Conservation (phyloP, 345 rosid genomes). For the Nasturtium officinale region DNA sequence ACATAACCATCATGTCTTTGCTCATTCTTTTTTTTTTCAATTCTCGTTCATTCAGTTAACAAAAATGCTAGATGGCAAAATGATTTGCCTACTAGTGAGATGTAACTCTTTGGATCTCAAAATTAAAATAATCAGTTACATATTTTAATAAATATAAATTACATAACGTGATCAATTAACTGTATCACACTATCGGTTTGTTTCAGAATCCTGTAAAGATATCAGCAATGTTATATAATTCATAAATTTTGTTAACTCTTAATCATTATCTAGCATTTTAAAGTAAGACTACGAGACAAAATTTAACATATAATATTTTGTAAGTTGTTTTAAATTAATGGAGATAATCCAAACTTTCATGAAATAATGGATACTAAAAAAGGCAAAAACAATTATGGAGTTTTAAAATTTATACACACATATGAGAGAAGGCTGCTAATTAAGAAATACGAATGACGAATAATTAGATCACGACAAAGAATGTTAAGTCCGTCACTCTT, state of each 20-base stretch:
- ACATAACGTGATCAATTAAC: slow-evolving; percentile 30
- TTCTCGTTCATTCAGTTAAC: background rate
- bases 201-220: slow-evolving; percentile 6
- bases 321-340: slow-evolving; percentile 31
- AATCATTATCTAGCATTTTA: slow-evolving; percentile 10
- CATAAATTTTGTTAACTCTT: background rate
- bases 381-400: slow-evolving; percentile 13
- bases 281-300: slow-evolving; percentile 1
- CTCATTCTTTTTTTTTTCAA: background rate
- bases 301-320: slow-evolving; percentile 14
- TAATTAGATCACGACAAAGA: slow-evolving; percentile 48
- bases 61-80: slow-evolving; percentile 20
- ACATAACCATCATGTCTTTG: slow-evolving; percentile 9
- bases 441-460: slow-evolving; percentile 37
- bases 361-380: slow-evolving; percentile 11
- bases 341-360: slow-evolving; percentile 5
- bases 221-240: slow-evolving; percentile 11
- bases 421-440: slow-evolving; percentile 30
- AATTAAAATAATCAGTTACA: slow-evolving; percentile 19
- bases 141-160: slow-evolving; percentile 11
- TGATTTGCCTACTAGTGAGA: slow-evolving; percentile 30
- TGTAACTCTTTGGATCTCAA: slow-evolving; percentile 28
- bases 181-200: slow-evolving; percentile 5
- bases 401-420: background rate
- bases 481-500: slow-evolving; percentile 65